Conservation (phyloP, 179 eudicot genomes). For the Drosera spatulata region DNA sequence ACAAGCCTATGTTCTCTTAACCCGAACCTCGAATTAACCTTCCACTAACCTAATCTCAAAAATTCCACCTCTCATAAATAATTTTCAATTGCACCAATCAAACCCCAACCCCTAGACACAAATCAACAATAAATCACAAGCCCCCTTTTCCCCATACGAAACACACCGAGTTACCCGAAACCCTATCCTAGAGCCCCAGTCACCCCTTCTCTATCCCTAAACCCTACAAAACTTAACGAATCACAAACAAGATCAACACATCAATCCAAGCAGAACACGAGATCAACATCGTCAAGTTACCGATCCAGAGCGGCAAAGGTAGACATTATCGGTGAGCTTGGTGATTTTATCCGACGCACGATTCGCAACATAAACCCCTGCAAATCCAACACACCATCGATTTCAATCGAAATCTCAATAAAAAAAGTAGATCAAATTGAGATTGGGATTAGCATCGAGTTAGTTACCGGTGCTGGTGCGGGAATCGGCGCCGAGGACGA, state of each 20-base stretch:
- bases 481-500: slow-evolving; percentile 95
- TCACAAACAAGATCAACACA: not conserved
- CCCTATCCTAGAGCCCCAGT: too few relatives aligned
- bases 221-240: not conserved
- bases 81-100: too few relatives aligned
- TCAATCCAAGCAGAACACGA: not conserved
- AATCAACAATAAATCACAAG: too few relatives aligned
- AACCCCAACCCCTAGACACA: too few relatives aligned
- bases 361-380: slow-evolving; percentile 90
- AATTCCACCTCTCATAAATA: too few relatives aligned
- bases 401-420: not conserved
- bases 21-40: too few relatives aligned
- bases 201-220: too few relatives aligned
- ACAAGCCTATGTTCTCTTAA: too few relatives aligned
- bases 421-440: not conserved
- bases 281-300: slow-evolving; percentile 20
- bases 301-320: slow-evolving; percentile 97
- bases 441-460: not conserved
- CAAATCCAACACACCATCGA: not conserved
- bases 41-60: too few relatives aligned
- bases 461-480: slow-evolving; percentile 88
- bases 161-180: too few relatives aligned
- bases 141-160: too few relatives aligned
- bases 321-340: slow-evolving; percentile 89
- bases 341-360: slow-evolving; percentile 98